These are phyloP conservation scores for Podospora bellae-mahoneyi DNA, from an alignment of 495 filamentous ascomycete species.

Conservation along the genomic window DNA sequence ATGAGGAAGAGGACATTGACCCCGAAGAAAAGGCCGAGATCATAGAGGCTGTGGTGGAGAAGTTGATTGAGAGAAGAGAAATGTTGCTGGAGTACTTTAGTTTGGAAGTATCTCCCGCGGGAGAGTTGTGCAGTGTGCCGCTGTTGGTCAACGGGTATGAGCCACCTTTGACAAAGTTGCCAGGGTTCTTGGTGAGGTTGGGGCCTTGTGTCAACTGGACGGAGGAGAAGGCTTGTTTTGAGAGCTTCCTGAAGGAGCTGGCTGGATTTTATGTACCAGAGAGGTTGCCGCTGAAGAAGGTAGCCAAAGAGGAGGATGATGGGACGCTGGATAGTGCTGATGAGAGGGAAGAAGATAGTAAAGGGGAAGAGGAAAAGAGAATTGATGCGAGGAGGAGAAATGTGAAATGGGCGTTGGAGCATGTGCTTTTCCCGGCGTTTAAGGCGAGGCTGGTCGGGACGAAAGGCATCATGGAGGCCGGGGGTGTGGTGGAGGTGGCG, in stretches of 20 bases:
- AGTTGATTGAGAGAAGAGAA: constrained; percentile 68
- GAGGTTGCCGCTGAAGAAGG: constrained; percentile 59
- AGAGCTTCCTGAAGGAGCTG: constrained; percentile 79
- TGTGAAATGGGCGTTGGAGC: constrained; percentile 61
- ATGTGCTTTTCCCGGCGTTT: constrained; percentile 77
- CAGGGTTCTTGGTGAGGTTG: constrained; percentile 79
- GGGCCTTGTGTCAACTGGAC: constrained; percentile 88
- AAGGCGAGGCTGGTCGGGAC: constrained; percentile 82
- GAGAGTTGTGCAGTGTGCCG: constrained; percentile 74
- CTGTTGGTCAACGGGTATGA: constrained; percentile 86
- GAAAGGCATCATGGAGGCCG: constrained; percentile 61
- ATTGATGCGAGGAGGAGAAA: constrained; percentile 56
- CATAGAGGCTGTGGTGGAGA: constrained; percentile 54
- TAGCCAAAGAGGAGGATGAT: constrained; percentile 23
- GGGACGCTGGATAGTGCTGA: not conserved
- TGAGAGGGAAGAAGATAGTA: constrained; percentile 5
- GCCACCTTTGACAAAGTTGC: constrained; percentile 80
- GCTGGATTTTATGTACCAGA: constrained; percentile 91
- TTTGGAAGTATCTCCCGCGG: constrained; percentile 73
- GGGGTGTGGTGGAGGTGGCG: constrained; percentile 80
- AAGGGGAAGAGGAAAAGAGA: constrained; percentile 22
- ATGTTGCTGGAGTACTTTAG: constrained; percentile 95
- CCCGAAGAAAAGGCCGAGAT: constrained; percentile 62
- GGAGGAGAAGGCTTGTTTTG: constrained; percentile 81
- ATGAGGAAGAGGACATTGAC: constrained; percentile 51